Percentiles rank a stretch among this genome's conserved stretches.
Conservation (phyloP, 305 asterid genomes). For the Fraxinus dipetala region DNA sequence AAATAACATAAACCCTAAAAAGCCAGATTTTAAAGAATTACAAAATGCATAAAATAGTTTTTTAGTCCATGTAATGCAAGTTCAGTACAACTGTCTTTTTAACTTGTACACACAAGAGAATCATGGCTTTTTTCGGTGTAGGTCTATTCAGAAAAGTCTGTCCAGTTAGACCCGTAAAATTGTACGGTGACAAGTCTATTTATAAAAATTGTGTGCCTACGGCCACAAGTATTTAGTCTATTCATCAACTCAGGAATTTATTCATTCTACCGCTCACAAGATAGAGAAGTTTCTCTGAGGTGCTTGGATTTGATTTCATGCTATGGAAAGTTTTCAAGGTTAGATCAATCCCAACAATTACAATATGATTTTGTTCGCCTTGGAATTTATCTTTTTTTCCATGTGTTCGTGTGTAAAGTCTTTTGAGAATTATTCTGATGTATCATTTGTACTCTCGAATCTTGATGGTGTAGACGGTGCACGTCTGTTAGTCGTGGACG, state of each 20-base stretch:
- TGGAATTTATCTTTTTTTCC: background rate
- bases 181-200: background rate
- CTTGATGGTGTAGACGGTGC: constrained; percentile 25
- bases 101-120: background rate
- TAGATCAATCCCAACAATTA: background rate
- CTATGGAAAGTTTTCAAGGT: constrained; percentile 40
- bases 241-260: background rate
- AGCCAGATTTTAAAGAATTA: background rate
- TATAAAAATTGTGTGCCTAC: background rate
- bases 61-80: background rate
- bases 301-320: constrained; percentile 6
- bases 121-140: background rate
- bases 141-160: background rate
- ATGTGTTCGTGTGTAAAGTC: no score
- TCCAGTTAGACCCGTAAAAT: background rate
- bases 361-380: background rate
- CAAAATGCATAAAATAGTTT: background rate
- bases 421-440: background rate
- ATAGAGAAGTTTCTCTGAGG: background rate
- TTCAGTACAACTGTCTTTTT: background rate
- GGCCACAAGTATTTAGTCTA: background rate
- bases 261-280: background rate
- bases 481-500: constrained; percentile 31
- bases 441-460: background rate
- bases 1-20: background rate